Evolutionary conservation across 2,329 filamentous ascomycete genomes (phyloP).

Genomic region (Verticillium klebahnii): DNA sequence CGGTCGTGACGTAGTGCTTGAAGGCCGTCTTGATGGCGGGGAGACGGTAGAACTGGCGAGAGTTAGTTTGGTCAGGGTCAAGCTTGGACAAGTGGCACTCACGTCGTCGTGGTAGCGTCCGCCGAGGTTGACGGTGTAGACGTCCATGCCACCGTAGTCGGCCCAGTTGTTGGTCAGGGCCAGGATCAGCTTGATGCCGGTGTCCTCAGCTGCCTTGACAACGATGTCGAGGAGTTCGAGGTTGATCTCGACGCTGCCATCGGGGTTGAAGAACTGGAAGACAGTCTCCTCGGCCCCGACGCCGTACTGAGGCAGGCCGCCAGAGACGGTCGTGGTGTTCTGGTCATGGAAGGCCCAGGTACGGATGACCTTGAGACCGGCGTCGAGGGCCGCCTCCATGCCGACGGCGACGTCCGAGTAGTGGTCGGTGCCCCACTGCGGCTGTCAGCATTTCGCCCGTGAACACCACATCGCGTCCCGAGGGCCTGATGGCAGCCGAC

Average conservation of each 20-base stretch:
- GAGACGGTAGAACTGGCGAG: constrained; percentile 39
- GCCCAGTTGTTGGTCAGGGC: constrained; percentile 56
- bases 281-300: constrained; percentile 39
- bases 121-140: constrained; percentile 47
- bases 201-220: constrained; percentile 41
- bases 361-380: constrained; percentile 47
- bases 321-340: constrained; percentile 40
- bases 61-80: background rate
- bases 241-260: constrained; percentile 18
- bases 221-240: constrained; percentile 45
- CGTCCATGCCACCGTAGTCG: constrained; percentile 56
- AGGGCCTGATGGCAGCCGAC: constrained; percentile 7
- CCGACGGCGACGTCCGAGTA: constrained; percentile 36
- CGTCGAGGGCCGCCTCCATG: constrained; percentile 38
- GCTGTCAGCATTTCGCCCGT: background rate
- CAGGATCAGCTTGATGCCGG: constrained; percentile 48
- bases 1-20: constrained; percentile 53
- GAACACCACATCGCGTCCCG: too few relatives aligned
- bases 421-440: constrained; percentile 32
- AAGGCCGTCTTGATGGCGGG: constrained; percentile 47
- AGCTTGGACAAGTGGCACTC: constrained; percentile 7
- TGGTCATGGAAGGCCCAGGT: constrained; percentile 57
- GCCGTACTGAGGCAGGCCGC: constrained; percentile 47
- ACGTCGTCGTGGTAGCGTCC: constrained; percentile 43
- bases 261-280: constrained; percentile 32